Evolutionary conservation across 179 eudicot genomes (phyloP), one percentile per base, ranked within the genome.

Genomic region (Dionaea muscipula): DNA sequence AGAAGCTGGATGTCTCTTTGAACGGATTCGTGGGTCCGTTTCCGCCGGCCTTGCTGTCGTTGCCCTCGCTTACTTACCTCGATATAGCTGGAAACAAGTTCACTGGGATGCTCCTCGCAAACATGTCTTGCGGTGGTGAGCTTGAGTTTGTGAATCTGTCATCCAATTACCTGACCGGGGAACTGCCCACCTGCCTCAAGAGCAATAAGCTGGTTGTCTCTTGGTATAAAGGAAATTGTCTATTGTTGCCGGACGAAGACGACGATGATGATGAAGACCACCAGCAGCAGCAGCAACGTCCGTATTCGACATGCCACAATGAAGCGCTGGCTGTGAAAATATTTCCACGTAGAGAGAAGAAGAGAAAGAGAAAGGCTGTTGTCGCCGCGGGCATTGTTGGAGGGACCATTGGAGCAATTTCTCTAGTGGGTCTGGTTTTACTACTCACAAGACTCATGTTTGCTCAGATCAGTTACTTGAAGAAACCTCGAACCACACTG

Each of bases 291-390:
- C n/a, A n/a, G 55, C 94, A 85, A 61, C 68, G 74, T 28, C 81
- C 66, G 1, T 47, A 52, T 53, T 4, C 68, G 0, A 78, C 60
- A 50, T 85, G 94, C 53, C 68, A 55, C n/a, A 72, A 66, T 56
- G 82, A 82, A 62, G 94, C 94, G 48, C 33, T 80, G 55, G 94
- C 94, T 35, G 89, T 85, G 62, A 71, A 60, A 44, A 61, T 85
- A 16, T 22, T 35, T 47, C 26, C 70, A 20, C 7, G 40, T 33
- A 16, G 68, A 39, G 25, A 35, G 39, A 60, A n/a, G 57, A 64
- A 46, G 35, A 67, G 52, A 59, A 27, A 67, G 54, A 55, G 74
- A 13, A 79, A 66, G 58, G 65, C 69, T 41, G 82, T 80, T 59
- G 66, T 82, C 60, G 89, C 79, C n/a, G 70, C 76, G 63, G 69